Evolutionary conservation across 2,329 filamentous ascomycete species (phyloP).

Genomic region (Sporothrix dimorphospora): DNA sequence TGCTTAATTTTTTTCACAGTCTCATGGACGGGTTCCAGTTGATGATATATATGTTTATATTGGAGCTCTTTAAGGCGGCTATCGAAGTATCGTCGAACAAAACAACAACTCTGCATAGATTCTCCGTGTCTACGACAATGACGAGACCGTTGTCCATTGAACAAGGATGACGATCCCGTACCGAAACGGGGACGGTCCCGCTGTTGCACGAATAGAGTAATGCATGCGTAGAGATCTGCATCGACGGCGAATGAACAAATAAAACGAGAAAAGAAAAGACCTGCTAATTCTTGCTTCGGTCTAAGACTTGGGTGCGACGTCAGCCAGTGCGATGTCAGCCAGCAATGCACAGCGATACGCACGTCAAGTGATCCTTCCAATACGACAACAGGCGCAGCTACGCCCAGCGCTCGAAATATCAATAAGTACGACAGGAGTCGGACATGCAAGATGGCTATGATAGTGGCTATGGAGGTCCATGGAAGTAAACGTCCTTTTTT

Average conservation of each 20-base stretch:
- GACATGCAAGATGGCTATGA: neutral
- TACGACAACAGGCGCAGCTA: neutral
- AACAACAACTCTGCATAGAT: neutral
- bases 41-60: neutral
- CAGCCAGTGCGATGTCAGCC: neutral
- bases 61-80: neutral
- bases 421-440: too few relatives aligned
- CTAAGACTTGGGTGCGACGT: neutral
- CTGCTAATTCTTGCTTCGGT: neutral
- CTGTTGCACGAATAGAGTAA: neutral
- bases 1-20: neutral
- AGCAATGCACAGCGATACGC: too few relatives aligned
- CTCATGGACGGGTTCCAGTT: neutral
- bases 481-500: neutral
- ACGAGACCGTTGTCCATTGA: neutral
- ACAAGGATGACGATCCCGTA: neutral
- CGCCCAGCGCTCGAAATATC: neutral
- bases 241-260: neutral
- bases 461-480: neutral
- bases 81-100: neutral
- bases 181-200: slow-evolving; percentile 13
- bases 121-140: neutral
- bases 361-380: neutral
- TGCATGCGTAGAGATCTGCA: neutral
- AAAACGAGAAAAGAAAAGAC: neutral